Evolutionary conservation across 2,329 filamentous ascomycete genomes (phyloP), one percentile per base, ranked within the genome.

Genomic region (Diaporthe sp.): DNA sequence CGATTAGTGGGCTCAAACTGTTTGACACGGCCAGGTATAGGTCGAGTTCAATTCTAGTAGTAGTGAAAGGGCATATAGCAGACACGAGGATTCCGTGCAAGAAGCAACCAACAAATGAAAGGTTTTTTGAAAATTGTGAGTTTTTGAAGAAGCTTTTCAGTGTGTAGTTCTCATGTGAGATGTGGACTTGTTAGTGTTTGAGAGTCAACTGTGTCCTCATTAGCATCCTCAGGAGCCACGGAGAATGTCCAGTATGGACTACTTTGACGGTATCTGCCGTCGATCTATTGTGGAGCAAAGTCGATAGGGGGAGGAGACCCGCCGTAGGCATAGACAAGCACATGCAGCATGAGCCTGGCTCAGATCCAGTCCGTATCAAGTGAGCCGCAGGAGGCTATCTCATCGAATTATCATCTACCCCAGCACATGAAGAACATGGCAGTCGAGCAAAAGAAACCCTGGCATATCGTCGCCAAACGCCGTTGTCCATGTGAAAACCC

Each of bases 391-490:
- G 65, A 53, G 65, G 49, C 65, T n/a, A n/a, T 55, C 46, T 70
- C 65, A 55, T 70, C 46, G 65, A 70, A 70, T 70, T 70, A 70
- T 70, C 65, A 55, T 70, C 46, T 70, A 70, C 65, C 46, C 49
- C 65, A 42, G 46, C 49, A 55, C 65, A 68, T 53, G 65, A 39
- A 70, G 34, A n/a, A 51, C 65, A 70, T 42, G 65, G 65, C 46
- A 25, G 8, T 70, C 49, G 49, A 70, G 65, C 46, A 70, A 70
- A 53, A 55, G 65, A 70, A 55, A 70, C n/a, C 49, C 46, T 70
- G 61, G 34, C 57, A 55, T 61, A 73, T 62, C 57, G 57, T 44
- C 65, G 42, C 76, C 73, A 44, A 75, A 77, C 73, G 76, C 76
- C 76, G 72, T 75, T 62, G 34, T 68, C 58, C 55, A 58, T 61